A percentile compares a stretch with the other conserved stretches of the same genome.
These are phyloP conservation scores for Phalaenopsis hybrid DNA, from an alignment of 116 monocot species.

Conservation along the genomic window DNA sequence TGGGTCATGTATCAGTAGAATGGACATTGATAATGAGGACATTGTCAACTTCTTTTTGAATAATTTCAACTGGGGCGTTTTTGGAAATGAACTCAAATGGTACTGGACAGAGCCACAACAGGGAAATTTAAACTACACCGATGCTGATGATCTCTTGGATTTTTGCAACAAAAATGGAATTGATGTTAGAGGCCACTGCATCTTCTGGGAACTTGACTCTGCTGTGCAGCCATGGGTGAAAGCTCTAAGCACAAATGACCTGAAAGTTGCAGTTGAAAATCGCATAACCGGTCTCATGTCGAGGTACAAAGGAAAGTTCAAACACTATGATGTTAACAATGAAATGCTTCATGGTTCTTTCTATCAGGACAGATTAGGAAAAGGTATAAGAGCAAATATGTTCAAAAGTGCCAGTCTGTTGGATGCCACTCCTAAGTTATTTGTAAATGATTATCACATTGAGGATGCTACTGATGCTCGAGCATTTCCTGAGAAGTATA, in stretches of 20 bases:
- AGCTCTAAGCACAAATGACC: slow-evolving; percentile 25
- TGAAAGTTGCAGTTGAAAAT: slow-evolving; percentile 17
- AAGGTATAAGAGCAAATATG: slow-evolving; percentile 26
- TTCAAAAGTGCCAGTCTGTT: slow-evolving; percentile 24
- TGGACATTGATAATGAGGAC: slow-evolving; percentile 31
- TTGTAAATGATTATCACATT: slow-evolving; percentile 44
- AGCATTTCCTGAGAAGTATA: slow-evolving; percentile 32
- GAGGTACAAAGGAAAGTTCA: slow-evolving; percentile 37
- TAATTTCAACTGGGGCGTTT: slow-evolving; percentile 41
- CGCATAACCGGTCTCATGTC: slow-evolving; percentile 25
- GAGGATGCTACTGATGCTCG: slow-evolving; percentile 24
- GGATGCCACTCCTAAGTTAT: slow-evolving; percentile 27
- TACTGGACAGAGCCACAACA: slow-evolving; percentile 35
- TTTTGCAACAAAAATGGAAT: slow-evolving; percentile 23
- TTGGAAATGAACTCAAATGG: slow-evolving; percentile 49
- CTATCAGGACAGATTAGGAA: slow-evolving; percentile 28
- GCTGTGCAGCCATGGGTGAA: slow-evolving; percentile 32
- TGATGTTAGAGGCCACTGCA: slow-evolving; percentile 32
- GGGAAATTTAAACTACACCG: slow-evolving; percentile 30
- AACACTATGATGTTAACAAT: slow-evolving; percentile 47
- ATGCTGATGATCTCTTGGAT: slow-evolving; percentile 35
- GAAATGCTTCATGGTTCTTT: slow-evolving; percentile 47
- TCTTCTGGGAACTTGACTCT: slow-evolving; percentile 44
- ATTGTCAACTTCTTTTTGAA: slow-evolving; percentile 34
- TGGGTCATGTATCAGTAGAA: slow-evolving; percentile 27